Percentiles rank a stretch among this genome's conserved stretches.
Evolutionary conservation across 2,329 filamentous ascomycete genomes (phyloP).

Genomic region (Diaporthe aspalathi): DNA sequence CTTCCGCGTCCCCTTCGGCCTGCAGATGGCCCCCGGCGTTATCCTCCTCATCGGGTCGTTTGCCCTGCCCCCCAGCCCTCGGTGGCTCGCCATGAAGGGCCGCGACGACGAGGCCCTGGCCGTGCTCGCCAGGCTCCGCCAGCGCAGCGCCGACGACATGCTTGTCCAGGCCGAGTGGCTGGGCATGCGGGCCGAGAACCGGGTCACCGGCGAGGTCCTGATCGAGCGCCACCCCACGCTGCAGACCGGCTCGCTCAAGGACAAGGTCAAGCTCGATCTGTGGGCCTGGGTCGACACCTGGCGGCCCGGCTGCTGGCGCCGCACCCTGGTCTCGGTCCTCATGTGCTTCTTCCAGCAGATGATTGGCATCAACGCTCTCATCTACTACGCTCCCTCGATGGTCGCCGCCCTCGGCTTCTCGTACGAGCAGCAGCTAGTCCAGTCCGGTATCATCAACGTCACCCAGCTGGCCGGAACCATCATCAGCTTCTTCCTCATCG

Average conservation of each 20-base stretch:
- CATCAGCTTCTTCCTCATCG: constrained; percentile 61
- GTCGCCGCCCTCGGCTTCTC: constrained; percentile 59
- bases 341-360: constrained; percentile 72
- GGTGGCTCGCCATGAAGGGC: constrained; percentile 61
- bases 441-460: constrained; percentile 60
- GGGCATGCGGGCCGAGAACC: constrained; percentile 61
- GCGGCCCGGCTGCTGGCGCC: constrained; percentile 59
- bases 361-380: constrained; percentile 61
- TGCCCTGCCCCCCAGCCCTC: constrained; percentile 65
- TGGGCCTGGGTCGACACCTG: constrained; percentile 59
- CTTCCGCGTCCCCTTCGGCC: constrained; percentile 56
- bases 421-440: constrained; percentile 56
- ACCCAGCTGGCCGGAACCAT: constrained; percentile 58
- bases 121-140: constrained; percentile 60
- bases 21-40: constrained; percentile 52
- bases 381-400: constrained; percentile 60
- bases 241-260: constrained; percentile 45
- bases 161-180: constrained; percentile 60
- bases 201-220: constrained; percentile 57
- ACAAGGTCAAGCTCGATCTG: constrained; percentile 43
- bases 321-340: constrained; percentile 58
- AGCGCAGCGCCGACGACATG: constrained; percentile 55
- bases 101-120: constrained; percentile 61
- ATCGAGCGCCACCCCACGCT: constrained; percentile 48
- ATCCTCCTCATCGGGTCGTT: constrained; percentile 50